These are phyloP conservation scores for Penicillium sp. DNA, from an alignment of 2,329 filamentous ascomycete genomes.

Conservation along the genomic window DNA sequence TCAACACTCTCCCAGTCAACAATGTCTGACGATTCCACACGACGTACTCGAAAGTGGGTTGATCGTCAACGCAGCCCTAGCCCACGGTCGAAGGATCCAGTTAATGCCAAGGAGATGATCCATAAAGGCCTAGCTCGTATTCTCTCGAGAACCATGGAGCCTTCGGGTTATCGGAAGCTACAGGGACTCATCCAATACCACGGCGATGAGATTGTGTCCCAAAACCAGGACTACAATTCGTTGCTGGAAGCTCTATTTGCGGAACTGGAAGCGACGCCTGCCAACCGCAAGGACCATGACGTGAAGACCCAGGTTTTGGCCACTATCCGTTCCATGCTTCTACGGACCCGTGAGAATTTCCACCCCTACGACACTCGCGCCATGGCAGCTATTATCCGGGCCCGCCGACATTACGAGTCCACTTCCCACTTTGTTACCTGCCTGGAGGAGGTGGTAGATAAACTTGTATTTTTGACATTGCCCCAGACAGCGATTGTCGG, in stretches of 20 bases:
- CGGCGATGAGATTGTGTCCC: conserved; percentile 33
- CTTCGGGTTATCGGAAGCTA: conserved; percentile 44
- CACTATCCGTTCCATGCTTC: conserved; percentile 41
- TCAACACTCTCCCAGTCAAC: conserved; percentile 9
- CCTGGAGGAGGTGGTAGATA: conserved; percentile 40
- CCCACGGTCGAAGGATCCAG: conserved; percentile 40
- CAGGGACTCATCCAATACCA: conserved; percentile 42
- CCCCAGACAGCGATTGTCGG: conserved; percentile 28
- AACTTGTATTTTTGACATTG: conserved; percentile 31
- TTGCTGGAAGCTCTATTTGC: conserved; percentile 39
- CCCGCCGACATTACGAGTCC: conserved; percentile 39
- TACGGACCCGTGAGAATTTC: conserved; percentile 37
- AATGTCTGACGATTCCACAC: conserved; percentile 25
- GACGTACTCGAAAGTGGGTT: conserved; percentile 34
- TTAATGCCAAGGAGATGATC: conserved; percentile 39
- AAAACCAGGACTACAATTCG: conserved; percentile 38
- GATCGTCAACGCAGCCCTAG: conserved; percentile 37
- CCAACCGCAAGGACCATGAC: conserved; percentile 34
- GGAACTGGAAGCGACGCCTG: conserved; percentile 35
- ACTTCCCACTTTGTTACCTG: conserved; percentile 41
- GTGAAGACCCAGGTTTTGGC: conserved; percentile 44
- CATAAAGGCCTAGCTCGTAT: conserved; percentile 40
- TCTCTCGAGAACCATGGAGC: conserved; percentile 36
- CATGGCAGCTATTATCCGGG: conserved; percentile 37
- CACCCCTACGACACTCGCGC: conserved; percentile 34